phyloP scores from a whole-genome alignment of 139 green algal species.

The Haematococcus lacustris region DNA sequence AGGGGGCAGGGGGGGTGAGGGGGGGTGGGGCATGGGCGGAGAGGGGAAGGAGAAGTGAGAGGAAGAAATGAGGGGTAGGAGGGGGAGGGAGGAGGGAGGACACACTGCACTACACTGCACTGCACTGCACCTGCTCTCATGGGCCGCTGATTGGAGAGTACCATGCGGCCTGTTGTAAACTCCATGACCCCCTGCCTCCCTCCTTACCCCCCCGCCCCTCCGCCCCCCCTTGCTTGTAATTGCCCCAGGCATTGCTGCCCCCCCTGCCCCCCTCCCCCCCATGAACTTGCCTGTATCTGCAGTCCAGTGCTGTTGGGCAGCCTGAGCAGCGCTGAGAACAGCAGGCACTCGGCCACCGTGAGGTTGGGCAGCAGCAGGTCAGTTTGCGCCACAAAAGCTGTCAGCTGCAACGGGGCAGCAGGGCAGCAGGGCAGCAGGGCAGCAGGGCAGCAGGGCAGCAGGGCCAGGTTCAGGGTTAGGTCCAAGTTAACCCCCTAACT shows the following conservation, averaged over 20 bases:
- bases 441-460: too few species aligned
- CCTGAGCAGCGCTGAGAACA: conserved; percentile 51
- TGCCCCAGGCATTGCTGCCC: background rate
- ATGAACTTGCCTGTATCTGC: conserved; percentile 7
- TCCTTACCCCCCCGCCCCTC: background rate
- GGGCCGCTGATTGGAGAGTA: too few species aligned
- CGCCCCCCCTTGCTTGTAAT: background rate
- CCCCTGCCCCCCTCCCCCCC: too few species aligned
- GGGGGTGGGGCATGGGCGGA: background rate
- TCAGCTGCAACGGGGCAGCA: conserved; percentile 20
- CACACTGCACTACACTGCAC: background rate
- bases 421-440: too few species aligned
- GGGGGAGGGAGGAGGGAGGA: background rate
- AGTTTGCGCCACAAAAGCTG: conserved; percentile 55
- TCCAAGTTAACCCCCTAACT: too few species aligned
- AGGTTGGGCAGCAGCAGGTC: conserved; percentile 58
- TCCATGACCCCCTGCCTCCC: background rate
- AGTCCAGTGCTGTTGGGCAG: conserved; percentile 13
- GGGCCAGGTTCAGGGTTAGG: too few species aligned
- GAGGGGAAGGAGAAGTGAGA: background rate
- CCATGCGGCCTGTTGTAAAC: too few species aligned
- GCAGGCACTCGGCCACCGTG: conserved; percentile 63
- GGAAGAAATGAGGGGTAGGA: background rate
- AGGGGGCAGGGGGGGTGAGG: background rate
- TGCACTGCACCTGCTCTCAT: background rate